phyloP scores from a whole-genome alignment of 129 eudicot genomes.

The Flaveria robusta region DNA sequence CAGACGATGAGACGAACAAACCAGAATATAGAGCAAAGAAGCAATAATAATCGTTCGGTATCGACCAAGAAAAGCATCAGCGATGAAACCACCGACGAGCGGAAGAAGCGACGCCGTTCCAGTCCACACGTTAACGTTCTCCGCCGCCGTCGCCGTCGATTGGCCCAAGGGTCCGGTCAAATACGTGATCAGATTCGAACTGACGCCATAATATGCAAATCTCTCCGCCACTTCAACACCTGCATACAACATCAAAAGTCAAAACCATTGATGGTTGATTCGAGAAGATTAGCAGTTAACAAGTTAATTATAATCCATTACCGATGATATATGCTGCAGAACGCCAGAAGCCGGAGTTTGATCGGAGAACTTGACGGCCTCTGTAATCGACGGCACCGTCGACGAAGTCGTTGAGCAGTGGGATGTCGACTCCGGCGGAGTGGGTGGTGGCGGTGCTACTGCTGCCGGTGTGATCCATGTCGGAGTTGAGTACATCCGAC shows the following conservation, averaged over 20 bases:
- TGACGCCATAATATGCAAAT: slow-evolving; percentile 61
- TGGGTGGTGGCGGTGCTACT: background rate
- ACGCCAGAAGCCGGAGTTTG: slow-evolving; percentile 65
- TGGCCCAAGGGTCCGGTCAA: slow-evolving; percentile 56
- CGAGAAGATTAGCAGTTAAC: too few relatives aligned
- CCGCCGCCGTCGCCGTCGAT: slow-evolving; percentile 68
- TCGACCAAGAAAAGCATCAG: slow-evolving; percentile 69
- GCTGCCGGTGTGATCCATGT: slow-evolving; percentile 7
- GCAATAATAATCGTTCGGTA: slow-evolving; percentile 54
- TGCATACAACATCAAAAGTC: background rate
- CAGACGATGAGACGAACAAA: slow-evolving; percentile 11
- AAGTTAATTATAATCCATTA: background rate
- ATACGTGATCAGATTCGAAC: slow-evolving; percentile 54
- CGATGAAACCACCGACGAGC: slow-evolving; percentile 56
- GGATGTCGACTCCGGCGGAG: slow-evolving; percentile 24
- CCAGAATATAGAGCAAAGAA: slow-evolving; percentile 61
- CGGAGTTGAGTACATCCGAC: background rate
- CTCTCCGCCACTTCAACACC: slow-evolving; percentile 65
- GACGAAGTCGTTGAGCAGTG: slow-evolving; percentile 46
- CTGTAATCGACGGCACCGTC: slow-evolving; percentile 53
- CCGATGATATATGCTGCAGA: slow-evolving; percentile 48
- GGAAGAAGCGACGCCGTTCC: slow-evolving; percentile 63
- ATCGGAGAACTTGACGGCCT: slow-evolving; percentile 51
- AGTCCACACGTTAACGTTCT: slow-evolving; percentile 58
- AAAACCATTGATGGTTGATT: background rate